These are phyloP conservation scores for Mycotypha africana DNA, from an alignment of 371 early-diverging fungal genomes.

Conservation along the genomic window DNA sequence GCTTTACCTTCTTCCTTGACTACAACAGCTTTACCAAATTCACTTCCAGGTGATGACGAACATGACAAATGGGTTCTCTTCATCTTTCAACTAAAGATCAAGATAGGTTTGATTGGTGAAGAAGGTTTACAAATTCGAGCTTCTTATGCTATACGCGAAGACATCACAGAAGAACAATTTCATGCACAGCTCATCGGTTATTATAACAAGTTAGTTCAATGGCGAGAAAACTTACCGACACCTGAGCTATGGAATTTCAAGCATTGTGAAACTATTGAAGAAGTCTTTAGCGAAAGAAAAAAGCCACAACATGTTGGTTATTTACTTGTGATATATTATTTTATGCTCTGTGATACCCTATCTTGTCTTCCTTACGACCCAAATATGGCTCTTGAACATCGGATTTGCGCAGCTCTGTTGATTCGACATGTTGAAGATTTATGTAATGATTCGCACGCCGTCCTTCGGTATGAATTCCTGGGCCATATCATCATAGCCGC, in stretches of 20 bases:
- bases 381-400: conserved; percentile 1
- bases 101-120: conserved; percentile 10
- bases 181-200: conserved; percentile 1
- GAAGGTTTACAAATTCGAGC: conserved; percentile 12
- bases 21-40: conserved; percentile 6
- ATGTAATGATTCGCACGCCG: conserved; percentile 1
- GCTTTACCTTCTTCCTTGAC: conserved; percentile 6
- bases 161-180: not conserved
- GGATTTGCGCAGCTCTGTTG: conserved; percentile 5
- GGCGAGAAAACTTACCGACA: conserved; percentile 3
- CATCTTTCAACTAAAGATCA: conserved; percentile 4
- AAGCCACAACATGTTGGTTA: not conserved
- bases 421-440: conserved; percentile 1
- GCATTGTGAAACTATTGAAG: not conserved
- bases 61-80: conserved; percentile 4
- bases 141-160: not conserved
- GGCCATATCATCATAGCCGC: conserved; percentile 7
- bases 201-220: conserved; percentile 1
- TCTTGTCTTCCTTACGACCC: conserved; percentile 4
- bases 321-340: conserved; percentile 1
- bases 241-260: not conserved
- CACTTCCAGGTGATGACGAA: conserved; percentile 14
- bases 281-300: not conserved
- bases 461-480: conserved; percentile 8
- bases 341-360: conserved; percentile 3